Evolutionary conservation across 306 rosid genomes (phyloP), one percentile per base, ranked within the genome.

Genomic region (Citrullus colocynthis): DNA sequence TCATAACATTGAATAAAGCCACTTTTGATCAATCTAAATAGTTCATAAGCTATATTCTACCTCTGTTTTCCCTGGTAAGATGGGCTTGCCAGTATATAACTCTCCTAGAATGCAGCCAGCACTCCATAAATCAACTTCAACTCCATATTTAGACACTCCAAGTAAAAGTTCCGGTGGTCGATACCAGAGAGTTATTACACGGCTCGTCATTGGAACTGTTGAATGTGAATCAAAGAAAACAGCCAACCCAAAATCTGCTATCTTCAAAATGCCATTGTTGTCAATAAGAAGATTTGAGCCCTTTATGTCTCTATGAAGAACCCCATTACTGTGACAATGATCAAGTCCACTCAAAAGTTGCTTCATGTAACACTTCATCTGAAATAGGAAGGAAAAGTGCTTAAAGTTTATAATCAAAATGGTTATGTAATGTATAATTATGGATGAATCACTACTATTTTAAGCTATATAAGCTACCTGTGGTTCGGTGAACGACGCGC

Each of bases 31-130:
- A 15, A 76, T 76, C 41, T 42, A 77, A 39, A 57, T 7, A n/a
- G 5, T 9, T 15, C 8, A 30, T 28, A 45, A 71, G 76, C 76
- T 44, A 42, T 41, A 24, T 34, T 7, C 39, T 81, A 94, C 98
- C 98, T 94, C 98, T 3, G 98, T 94, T 88, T 92, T 94, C 80
- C 97, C 98, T 2, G 96, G 97, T 75, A 94, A 87, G 82, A 94
- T 89, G 37, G 98, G 97, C 82, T 85, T 89, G 85, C 98, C 92
- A 45, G 87, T 52, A 83, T 89, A 92, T 63, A 94, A 85, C 86
- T 94, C 98, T 79, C 97, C 98, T 34, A 94, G 85, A 83, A 94
- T 94, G 88, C 98, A 94, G 83, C 98, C 98, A 7, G 92, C 71
- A 54, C 98, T 94, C 98, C 98, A 94, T 84, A 94, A 81, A 82